Evolutionary conservation across 257 asterid species (phyloP), one percentile per base, ranked within the genome.

Genomic region (Striga asiatica): DNA sequence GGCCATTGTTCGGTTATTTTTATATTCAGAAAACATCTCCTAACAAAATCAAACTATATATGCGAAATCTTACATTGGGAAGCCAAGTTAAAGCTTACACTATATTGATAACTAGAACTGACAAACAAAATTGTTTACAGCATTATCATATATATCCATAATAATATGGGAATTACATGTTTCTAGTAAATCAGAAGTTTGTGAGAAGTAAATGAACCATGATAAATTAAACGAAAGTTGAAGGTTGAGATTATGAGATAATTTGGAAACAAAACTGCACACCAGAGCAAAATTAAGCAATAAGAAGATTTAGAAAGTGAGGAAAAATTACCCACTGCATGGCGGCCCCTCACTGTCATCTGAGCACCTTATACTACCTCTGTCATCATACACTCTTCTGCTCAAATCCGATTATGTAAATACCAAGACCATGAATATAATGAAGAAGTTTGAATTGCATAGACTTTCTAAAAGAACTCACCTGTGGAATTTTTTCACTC

Each of bases 281-380:
- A 53, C 6, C 62, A 37, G 43, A 54, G 18, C 2, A 19, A 34
- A 23, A 61, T 8, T n/a, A 21, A 32, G 3, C 39, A 23, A 37
- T 34, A 7, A 47, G 16, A 8, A 20, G 12, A 41, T 49, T 16
- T 50, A 6, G 1, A 43, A 21, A 29, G 65, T 43, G 62, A 43
- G 23, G 60, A 64, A 6, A 20, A 50, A 76, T 64, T 73, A 88
- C 97, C 97, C 97, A 49, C 77, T 65, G 73, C 97, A 88, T 35
- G 97, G 97, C 4, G 97, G 97, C 49, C 94, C 95, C 52, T 79
- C 82, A 31, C 87, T 82, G 31, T 75, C 64, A 17, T 81, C 84
- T 11, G 95, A 77, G 79, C 97, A 84, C 65, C 65, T 82, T 27
- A 60, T 67, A 59, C 85, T 82, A 46, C 95, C 97, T 78, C 91